Percentiles rank a stretch among this genome's conserved stretches.
Evolutionary conservation across 495 filamentous ascomycete genomes (phyloP).

Genomic region (Poronia punctata): DNA sequence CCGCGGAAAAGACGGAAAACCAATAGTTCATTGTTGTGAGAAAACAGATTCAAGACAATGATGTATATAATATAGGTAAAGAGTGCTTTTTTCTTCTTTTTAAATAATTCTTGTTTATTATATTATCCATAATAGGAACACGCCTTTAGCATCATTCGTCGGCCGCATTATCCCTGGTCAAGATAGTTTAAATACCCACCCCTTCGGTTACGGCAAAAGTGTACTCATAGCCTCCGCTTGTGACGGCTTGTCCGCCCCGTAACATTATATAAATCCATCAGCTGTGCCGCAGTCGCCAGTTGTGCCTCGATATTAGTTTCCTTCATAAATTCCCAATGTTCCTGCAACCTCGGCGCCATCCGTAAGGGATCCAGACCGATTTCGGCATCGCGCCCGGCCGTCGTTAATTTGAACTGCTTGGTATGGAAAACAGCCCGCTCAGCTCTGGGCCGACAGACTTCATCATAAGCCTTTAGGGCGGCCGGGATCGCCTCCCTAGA

Average conservation of each 20-base stretch:
- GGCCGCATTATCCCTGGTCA: not conserved
- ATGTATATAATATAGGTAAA: no score
- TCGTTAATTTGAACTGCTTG: constrained; percentile 12
- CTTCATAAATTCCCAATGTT: constrained; percentile 15
- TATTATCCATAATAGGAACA: no score
- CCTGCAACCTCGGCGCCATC: constrained; percentile 14
- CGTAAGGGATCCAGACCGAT: constrained; percentile 17
- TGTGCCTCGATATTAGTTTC: constrained; percentile 9
- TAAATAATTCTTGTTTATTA: no score
- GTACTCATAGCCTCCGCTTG: no score
- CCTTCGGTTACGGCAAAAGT: no score
- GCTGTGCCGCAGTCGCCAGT: constrained; percentile 7
- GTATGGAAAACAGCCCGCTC: constrained; percentile 12
- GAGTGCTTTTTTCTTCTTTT: no score
- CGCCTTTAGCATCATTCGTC: not conserved
- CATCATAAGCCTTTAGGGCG: constrained; percentile 20
- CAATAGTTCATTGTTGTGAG: no score
- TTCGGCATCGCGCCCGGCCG: constrained; percentile 13
- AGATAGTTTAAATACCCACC: no score
- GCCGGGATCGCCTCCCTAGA: constrained; percentile 18
- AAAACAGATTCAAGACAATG: no score
- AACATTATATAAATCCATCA: constrained; percentile 18
- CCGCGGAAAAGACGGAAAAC: no score
- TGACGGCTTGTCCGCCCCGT: no score
- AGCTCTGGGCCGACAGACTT: constrained; percentile 20